Conservation (phyloP, 2,329 filamentous ascomycete species). For the Huntiella bhutanensis region DNA sequence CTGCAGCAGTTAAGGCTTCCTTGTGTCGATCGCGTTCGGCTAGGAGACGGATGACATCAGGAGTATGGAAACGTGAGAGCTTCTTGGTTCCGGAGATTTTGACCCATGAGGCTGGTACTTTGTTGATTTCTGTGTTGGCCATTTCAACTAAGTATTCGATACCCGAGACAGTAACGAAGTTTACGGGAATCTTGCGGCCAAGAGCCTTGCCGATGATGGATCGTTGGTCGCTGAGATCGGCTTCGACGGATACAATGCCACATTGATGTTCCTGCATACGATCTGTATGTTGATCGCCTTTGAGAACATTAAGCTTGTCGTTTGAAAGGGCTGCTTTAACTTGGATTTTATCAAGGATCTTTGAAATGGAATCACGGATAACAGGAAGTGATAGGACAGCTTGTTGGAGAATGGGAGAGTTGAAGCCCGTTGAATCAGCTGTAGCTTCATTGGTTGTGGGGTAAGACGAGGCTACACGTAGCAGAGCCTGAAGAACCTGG, state of each 20-base stretch:
- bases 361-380: constrained; percentile 53
- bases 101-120: constrained; percentile 81
- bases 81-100: constrained; percentile 94
- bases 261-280: constrained; percentile 77
- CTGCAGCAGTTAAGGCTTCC: constrained; percentile 79
- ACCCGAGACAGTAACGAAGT: constrained; percentile 68
- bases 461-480: constrained; percentile 44
- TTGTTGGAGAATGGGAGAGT: constrained; percentile 46
- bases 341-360: constrained; percentile 72
- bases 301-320: constrained; percentile 90
- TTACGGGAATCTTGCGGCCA: constrained; percentile 46
- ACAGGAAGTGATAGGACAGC: constrained; percentile 58
- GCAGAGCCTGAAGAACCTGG: constrained; percentile 65
- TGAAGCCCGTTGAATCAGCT: constrained; percentile 47
- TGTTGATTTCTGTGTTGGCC: constrained; percentile 60
- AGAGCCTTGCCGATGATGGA: constrained; percentile 51
- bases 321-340: constrained; percentile 62
- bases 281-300: constrained; percentile 71
- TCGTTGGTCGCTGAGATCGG: constrained; percentile 66
- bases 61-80: constrained; percentile 81
- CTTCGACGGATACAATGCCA: constrained; percentile 78
- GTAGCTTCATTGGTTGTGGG: constrained; percentile 55
- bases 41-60: constrained; percentile 66
- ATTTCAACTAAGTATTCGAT: constrained; percentile 95
- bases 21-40: constrained; percentile 86